phyloP scores from a whole-genome alignment of 2,329 filamentous ascomycete species.

The Penicillium sp. region DNA sequence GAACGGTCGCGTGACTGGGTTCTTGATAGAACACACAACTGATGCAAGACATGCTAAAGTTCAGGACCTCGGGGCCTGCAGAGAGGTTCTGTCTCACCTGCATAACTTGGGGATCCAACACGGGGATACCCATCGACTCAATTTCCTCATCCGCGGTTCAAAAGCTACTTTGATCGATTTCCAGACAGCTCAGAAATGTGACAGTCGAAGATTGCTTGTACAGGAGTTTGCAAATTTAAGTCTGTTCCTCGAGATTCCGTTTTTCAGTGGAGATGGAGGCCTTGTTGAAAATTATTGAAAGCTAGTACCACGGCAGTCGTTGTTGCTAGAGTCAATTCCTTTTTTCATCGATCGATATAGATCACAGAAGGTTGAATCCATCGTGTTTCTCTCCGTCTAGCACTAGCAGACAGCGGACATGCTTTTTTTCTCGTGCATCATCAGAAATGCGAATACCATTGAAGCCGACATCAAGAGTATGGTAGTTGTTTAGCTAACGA shows the following conservation, averaged over 20 bases:
- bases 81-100: constrained; percentile 24
- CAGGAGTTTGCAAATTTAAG: neutral
- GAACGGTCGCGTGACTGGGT: neutral
- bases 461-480: too few relatives aligned
- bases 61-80: constrained; percentile 4
- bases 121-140: constrained; percentile 35
- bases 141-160: constrained; percentile 27
- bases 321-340: too few relatives aligned
- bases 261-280: neutral
- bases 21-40: neutral
- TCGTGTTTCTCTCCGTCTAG: too few relatives aligned
- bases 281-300: too few relatives aligned
- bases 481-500: too few relatives aligned
- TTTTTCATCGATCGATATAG: too few relatives aligned
- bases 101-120: constrained; percentile 32
- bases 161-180: constrained; percentile 34
- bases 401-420: too few relatives aligned
- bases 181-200: constrained; percentile 30
- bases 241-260: neutral
- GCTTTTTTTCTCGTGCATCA: too few relatives aligned
- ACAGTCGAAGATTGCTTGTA: constrained; percentile 19
- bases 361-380: too few relatives aligned
- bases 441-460: too few relatives aligned
- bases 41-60: neutral
- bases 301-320: too few relatives aligned